These are phyloP conservation scores for Coniochaeta hoffmannii DNA, from an alignment of 2,329 filamentous ascomycete genomes.

Conservation along the genomic window DNA sequence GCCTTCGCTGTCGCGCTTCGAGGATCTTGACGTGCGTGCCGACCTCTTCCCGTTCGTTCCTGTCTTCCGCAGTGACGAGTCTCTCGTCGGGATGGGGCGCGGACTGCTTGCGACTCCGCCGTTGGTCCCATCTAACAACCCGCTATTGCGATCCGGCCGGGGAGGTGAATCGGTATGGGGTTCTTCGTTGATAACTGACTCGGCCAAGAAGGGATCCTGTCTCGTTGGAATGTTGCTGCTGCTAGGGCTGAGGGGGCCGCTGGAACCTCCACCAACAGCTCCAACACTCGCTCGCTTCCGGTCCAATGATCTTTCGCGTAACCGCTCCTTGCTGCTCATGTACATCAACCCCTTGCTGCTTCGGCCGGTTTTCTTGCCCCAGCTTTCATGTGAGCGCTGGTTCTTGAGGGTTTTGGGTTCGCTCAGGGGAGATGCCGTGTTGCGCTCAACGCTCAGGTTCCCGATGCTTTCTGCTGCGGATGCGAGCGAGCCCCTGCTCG, in stretches of 20 bases:
- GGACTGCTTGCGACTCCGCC: constrained; percentile 26
- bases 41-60: constrained; percentile 45
- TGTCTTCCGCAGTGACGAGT: constrained; percentile 59
- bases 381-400: constrained; percentile 53
- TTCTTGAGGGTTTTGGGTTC: constrained; percentile 43
- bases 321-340: constrained; percentile 63
- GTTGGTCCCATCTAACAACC: constrained; percentile 21
- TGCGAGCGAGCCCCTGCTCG: constrained; percentile 47
- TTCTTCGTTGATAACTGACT: constrained; percentile 50
- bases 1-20: constrained; percentile 39
- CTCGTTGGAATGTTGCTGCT: constrained; percentile 25
- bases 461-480: constrained; percentile 57
- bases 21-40: constrained; percentile 35
- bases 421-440: constrained; percentile 31
- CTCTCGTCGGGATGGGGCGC: constrained; percentile 55
- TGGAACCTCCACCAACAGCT: constrained; percentile 30
- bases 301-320: constrained; percentile 56
- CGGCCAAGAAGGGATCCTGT: constrained; percentile 42
- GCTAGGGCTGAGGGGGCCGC: constrained; percentile 21
- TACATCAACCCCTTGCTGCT: constrained; percentile 58
- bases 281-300: constrained; percentile 46
- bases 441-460: constrained; percentile 55
- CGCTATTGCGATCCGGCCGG: constrained; percentile 6
- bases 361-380: constrained; percentile 49
- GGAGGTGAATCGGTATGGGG: constrained; percentile 24